phyloP scores from a whole-genome alignment of 169 alveolate genomes.

The Besnoitia besnoiti region DNA sequence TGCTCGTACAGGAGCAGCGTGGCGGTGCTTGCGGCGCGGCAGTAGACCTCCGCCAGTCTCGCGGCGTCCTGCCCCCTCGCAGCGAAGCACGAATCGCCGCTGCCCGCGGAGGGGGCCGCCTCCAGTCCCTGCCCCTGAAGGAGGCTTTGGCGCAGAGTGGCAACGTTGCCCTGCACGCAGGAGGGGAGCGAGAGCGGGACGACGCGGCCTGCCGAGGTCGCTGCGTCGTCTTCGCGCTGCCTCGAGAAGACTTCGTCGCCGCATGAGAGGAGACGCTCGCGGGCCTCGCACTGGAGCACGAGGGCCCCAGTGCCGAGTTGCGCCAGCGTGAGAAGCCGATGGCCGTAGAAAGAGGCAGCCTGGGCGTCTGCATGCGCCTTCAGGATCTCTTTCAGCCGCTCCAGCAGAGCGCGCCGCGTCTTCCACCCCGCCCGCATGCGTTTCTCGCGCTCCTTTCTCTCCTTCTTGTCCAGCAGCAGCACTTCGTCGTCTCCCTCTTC shows the following conservation, averaged over 20 bases:
- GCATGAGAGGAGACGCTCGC: neutral
- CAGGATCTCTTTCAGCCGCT: neutral
- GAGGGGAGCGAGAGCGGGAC: neutral
- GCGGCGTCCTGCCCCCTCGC: neutral
- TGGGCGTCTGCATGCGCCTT: neutral
- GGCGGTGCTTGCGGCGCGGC: conserved; percentile 49
- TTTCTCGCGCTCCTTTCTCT: neutral
- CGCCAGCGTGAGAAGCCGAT: neutral
- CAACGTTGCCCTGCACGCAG: neutral
- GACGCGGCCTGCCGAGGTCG: neutral
- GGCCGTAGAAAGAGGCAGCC: neutral
- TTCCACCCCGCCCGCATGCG: neutral
- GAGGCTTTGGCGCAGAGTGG: neutral
- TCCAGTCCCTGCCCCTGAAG: neutral
- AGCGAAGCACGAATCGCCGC: neutral
- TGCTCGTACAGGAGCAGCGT: conserved; percentile 12
- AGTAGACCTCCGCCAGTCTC: neutral
- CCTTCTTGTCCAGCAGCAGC: neutral
- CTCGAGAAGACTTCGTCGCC: neutral
- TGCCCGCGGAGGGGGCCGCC: neutral
- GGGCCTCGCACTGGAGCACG: neutral
- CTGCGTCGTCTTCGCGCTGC: neutral
- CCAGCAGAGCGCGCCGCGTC: conserved; percentile 30
- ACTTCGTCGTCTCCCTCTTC: neutral
- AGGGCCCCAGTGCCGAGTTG: neutral